Conservation (phyloP, 768 basidiomycete species). For the Hirschioporus abietinus region DNA sequence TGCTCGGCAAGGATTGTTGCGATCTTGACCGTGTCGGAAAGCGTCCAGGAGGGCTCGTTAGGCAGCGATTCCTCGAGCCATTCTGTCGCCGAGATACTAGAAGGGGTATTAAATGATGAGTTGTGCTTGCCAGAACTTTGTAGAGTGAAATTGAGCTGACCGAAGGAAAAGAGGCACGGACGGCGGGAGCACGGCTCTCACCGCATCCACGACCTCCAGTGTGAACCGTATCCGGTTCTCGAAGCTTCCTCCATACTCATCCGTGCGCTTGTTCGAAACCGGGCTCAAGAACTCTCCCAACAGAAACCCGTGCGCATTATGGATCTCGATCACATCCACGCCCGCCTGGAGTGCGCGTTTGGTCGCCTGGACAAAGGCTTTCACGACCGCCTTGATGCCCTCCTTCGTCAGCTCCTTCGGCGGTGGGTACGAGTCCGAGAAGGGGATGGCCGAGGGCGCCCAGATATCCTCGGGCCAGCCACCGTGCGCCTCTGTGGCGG, state of each 20-base stretch:
- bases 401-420: conserved; percentile 54
- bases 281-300: conserved; percentile 56
- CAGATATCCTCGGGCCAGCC: conserved; percentile 48
- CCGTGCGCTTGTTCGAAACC: conserved; percentile 53
- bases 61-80: conserved; percentile 59
- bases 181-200: conserved; percentile 53
- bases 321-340: conserved; percentile 57
- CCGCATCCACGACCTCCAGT: conserved; percentile 57
- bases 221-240: conserved; percentile 63
- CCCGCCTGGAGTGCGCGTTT: conserved; percentile 54
- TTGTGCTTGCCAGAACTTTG: conserved; percentile 25
- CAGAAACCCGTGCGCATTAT: conserved; percentile 61
- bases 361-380: conserved; percentile 49
- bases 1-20: conserved; percentile 52
- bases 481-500: conserved; percentile 32
- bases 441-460: conserved; percentile 50
- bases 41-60: conserved; percentile 59
- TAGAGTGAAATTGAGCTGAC: conserved; percentile 25
- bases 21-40: conserved; percentile 62
- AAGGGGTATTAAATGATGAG: conserved; percentile 2
- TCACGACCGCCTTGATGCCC: conserved; percentile 51
- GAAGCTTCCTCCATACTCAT: conserved; percentile 66
- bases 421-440: conserved; percentile 35
- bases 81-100: conserved; percentile 65
- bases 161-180: conserved; percentile 70